These are phyloP conservation scores for Croton setiger DNA, from an alignment of 441 rosid genomes.

Conservation along the genomic window DNA sequence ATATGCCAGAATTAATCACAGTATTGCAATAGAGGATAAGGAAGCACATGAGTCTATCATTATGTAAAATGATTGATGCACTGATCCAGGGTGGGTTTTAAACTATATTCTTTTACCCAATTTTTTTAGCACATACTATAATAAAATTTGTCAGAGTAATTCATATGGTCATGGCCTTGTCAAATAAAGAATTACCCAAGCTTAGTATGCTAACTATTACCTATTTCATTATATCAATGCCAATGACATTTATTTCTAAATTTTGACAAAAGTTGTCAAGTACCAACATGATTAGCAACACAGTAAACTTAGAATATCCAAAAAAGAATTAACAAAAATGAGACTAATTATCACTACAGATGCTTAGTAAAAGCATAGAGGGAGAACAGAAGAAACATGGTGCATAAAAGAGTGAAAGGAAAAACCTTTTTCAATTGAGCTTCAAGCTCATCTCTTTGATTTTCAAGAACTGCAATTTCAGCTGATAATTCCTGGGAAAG, in stretches of 20 bases:
- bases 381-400: background rate
- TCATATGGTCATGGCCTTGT: background rate
- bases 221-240: background rate
- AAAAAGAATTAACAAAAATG: background rate
- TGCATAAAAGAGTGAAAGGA: background rate
- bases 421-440: conserved; percentile 82
- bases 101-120: background rate
- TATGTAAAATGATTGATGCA: background rate
- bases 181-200: background rate
- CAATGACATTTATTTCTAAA: background rate
- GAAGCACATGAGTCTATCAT: background rate
- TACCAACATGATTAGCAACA: background rate
- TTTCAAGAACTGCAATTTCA: conserved; percentile 74
- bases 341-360: background rate
- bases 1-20: conserved; percentile 1
- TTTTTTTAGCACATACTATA: background rate
- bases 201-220: background rate
- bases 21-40: background rate
- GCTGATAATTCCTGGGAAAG: conserved; percentile 64
- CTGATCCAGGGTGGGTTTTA: background rate
- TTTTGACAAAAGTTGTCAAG: background rate
- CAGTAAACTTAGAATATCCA: background rate
- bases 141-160: background rate
- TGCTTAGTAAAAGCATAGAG: background rate
- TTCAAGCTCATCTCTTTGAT: conserved; percentile 82